Base-by-base conservation (phyloP, 441 rosid genomes). In the Euphorbia celastroides region DNA sequence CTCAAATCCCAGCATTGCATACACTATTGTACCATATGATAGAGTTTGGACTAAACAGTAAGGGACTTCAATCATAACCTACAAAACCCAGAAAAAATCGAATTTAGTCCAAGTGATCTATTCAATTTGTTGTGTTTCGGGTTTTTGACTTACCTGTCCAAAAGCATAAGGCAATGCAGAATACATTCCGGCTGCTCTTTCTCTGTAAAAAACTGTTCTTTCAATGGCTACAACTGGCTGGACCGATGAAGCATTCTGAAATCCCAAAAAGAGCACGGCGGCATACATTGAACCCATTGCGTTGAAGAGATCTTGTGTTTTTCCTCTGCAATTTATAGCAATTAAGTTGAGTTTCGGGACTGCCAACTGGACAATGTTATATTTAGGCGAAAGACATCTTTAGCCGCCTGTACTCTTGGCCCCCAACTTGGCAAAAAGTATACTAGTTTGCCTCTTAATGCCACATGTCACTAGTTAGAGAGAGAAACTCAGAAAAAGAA, bases 141-240 rank as follows among this genome's bases (percentile, higher is more conserved):
- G 20, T 30, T 34, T 34, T 34, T 34, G 5, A 27, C 7, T 42
- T 81, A 90, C 94, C 86, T 89, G 96, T 64, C 86, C 98, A 57
- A 89, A 85, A 51, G 96, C 98, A 67, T 88, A 92, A 27, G 98
- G 89, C 73, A 88, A 65, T 54, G 90, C 89, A 8, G 96, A 88
- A 75, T 92, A 92, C 91, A 92, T 88, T 67, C 96, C 88, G 7
- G 98, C 96, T 28, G 89, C 92, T 77, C 88, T 79, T 75, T 92
- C 96, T 69, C 93, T 71, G 70, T 89, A 92, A 72, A 89, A 92
- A 11, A 92, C 92, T 0, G 89, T 88, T 57, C 98, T 83, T 52
- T 89, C 98, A 9, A 85, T 75, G 16, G 86, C 81, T 44, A 92
- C 95, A 28, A 86, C 86, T 5, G 96, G 98, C 62, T 88, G 93